Base-by-base conservation (phyloP, 768 basidiomycete species). In the Termitomyces sp. region DNA sequence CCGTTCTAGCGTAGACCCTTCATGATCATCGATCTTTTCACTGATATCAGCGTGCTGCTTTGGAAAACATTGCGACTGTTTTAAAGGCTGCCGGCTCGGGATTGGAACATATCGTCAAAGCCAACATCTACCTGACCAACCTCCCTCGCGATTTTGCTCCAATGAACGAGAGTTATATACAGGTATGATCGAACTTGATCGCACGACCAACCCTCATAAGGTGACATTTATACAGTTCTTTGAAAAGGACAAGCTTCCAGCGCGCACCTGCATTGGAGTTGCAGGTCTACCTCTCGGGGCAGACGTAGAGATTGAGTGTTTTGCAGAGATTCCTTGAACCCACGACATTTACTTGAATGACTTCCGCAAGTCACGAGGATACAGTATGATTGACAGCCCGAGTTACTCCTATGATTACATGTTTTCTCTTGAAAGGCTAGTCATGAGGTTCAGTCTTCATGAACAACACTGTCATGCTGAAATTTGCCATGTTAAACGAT, bases 261-360 rank as follows among this genome's bases (percentile, higher is more conserved):
- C 84, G 5, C 75, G 84, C 43, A 85, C 85, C 24, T 84, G 83
- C 65, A 68, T 87, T 18, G 84, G 82, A 7, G 84, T 86, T 13
- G 76, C 75, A 3, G 66, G 72, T 8, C 75, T 87, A 39, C 83
- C 85, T 1, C 43, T 80, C 55, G 79, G 80, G 16, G 82, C 80
- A 8, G 79, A 77, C 55, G 76, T 87, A 32, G 85, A 87, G 74
- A 79, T 87, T 34, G 85, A 87, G 60, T 85, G 82, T 62, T 73
- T 83, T 30, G 86, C 83, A 13, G 81, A 79, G 24, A 66, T 71
- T 42, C 63, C 65, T 20, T 40, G 14, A 48, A n/a, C 32, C 47
- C 4, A 13, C 4, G 40, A 26, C 44, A 3, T n/a, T 8, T 46
- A 33, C 24, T 46, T 2, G 27, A 37, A 12, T 18, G 1, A 30